Conservation (phyloP, 257 asterid genomes). For the Gentiana macrophylla region DNA sequence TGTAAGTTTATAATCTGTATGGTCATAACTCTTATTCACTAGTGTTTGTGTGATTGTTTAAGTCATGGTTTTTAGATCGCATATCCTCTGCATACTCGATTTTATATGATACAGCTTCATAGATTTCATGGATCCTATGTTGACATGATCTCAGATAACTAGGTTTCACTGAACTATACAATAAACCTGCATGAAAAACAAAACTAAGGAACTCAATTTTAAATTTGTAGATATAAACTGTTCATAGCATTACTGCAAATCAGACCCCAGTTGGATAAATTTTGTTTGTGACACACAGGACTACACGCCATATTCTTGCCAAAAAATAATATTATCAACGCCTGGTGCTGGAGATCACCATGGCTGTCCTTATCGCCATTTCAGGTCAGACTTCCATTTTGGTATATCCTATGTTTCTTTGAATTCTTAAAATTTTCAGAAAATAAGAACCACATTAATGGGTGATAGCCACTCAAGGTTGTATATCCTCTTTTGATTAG, state of each 20-base stretch:
- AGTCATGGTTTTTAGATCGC: background rate
- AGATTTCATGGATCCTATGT: too few relatives aligned
- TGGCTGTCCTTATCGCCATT: conserved; percentile 94
- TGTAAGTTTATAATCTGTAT: conserved; percentile 28
- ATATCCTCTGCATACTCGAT: background rate
- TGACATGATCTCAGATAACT: too few relatives aligned
- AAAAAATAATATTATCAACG: conserved; percentile 65
- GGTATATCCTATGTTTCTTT: conserved; percentile 1
- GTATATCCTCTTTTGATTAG: background rate
- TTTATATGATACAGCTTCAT: too few relatives aligned
- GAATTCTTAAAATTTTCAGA: background rate
- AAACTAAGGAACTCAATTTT: too few relatives aligned
- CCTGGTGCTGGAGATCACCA: conserved; percentile 98
- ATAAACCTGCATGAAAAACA: too few relatives aligned
- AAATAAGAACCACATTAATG: background rate
- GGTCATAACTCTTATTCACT: too few relatives aligned
- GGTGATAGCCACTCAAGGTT: background rate
- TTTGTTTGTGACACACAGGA: conserved; percentile 43
- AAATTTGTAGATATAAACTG: too few relatives aligned
- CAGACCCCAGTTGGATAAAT: too few relatives aligned
- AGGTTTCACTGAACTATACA: too few relatives aligned
- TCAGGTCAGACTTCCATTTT: conserved; percentile 52
- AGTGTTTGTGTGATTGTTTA: too few relatives aligned
- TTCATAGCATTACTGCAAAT: too few relatives aligned
- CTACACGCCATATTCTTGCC: conserved; percentile 92